Evolutionary conservation across 2,329 filamentous ascomycete species (phyloP), one percentile per base, ranked within the genome.

Genomic region (Fusarium sp.): DNA sequence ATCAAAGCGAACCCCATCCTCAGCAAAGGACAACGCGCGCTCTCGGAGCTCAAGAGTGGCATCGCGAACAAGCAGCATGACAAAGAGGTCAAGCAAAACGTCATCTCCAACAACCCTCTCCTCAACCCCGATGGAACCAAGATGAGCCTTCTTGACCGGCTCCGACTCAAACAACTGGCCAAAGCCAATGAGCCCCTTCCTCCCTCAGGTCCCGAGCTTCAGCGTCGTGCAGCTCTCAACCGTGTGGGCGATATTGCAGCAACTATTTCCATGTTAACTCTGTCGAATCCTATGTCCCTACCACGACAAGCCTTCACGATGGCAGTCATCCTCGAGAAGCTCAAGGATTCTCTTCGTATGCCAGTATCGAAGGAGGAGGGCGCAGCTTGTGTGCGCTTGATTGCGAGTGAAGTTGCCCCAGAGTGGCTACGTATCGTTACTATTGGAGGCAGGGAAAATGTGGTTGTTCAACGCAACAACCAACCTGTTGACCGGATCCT

Each of bases 101-200:
- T 77, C 16, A 74, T 78, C 65, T 49, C 74, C 64, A 74, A 74
- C 57, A 74, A 74, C 45, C 70, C 78, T 0, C 71, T 79, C 58
- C 70, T 81, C 40, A 85, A 84, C 64, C 67, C 81, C 2, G 83
- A 83, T 52, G 84, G 81, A 45, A 79, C 80, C 47, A 84, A 90
- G 81, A 89, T 91, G 82, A 88, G 88, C 56, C 87, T 97, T 25
- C 84, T 96, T 61, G 92, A 94, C 78, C 90, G 92, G 51, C 87
- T 97, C 69, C 90, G 91, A 68, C 84, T 86, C 57, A 95, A 95
- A 82, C 88, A 92, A 71, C 79, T 85, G 71, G 83, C 87, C 77
- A 86, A 86, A 71, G 79, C 83, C 11, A 83, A 80, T 52, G 92
- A 90, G 76, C 78, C 85, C 7, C 78, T 85, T 0, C 88, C 90